Evolutionary conservation across 768 basidiomycete species (phyloP).

Genomic region (Trametes cubensis): DNA sequence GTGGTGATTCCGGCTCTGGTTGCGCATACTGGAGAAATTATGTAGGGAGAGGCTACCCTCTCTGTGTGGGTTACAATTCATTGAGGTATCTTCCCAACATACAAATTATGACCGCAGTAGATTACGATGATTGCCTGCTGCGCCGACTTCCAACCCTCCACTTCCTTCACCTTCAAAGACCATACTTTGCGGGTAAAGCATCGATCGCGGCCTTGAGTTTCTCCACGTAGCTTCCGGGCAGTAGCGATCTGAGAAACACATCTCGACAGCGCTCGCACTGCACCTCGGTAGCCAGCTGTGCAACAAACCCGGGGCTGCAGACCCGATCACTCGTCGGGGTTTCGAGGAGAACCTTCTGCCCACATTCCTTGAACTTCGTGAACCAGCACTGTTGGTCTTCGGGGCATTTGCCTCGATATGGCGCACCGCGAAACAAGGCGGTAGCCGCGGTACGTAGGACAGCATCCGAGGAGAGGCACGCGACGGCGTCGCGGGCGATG

Average conservation of each 20-base stretch:
- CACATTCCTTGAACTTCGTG: background rate
- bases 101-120: too few species aligned
- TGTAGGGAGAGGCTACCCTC: too few species aligned
- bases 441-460: too few species aligned
- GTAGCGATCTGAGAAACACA: background rate
- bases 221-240: background rate
- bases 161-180: background rate
- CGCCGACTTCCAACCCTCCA: too few species aligned
- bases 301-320: background rate
- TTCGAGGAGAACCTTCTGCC: background rate
- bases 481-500: background rate
- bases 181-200: background rate
- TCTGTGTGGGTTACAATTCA: too few species aligned
- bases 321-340: background rate
- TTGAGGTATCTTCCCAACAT: too few species aligned
- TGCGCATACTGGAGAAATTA: too few species aligned
- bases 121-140: too few species aligned
- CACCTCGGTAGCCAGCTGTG: background rate
- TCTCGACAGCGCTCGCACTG: background rate
- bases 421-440: too few species aligned
- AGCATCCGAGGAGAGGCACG: background rate
- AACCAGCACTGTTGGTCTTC: too few species aligned
- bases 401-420: too few species aligned
- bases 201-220: conserved; percentile 4
- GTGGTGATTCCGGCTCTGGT: too few species aligned